Percentiles rank a stretch among this genome's conserved stretches.
These are phyloP conservation scores for Ustilago tritici DNA, from an alignment of 1,284 basidiomycete genomes.

Conservation along the genomic window DNA sequence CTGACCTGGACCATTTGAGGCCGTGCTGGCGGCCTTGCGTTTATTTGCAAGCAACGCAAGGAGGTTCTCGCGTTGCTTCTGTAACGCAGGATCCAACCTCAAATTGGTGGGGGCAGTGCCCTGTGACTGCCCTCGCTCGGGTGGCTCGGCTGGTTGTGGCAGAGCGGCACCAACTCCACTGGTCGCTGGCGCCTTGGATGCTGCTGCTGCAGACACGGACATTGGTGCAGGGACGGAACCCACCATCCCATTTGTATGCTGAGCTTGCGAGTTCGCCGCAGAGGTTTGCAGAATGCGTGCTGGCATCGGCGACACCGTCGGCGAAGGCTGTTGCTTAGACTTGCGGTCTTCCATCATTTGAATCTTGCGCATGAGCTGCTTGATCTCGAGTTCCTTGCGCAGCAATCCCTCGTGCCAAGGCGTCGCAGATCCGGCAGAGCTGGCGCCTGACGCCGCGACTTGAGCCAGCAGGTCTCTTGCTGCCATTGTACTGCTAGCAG, in stretches of 20 bases:
- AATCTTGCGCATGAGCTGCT: conserved; percentile 41
- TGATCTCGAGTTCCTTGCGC: conserved; percentile 50
- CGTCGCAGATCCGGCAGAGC: conserved; percentile 13
- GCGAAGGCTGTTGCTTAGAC: conserved; percentile 23
- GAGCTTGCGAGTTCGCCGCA: not conserved
- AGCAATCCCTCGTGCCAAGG: conserved; percentile 41
- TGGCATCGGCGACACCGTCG: conserved; percentile 24
- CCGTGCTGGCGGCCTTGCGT: conserved; percentile 14
- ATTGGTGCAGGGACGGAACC: not conserved
- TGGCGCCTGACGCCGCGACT: conserved; percentile 5
- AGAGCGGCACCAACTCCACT: not conserved
- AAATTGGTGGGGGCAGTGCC: not conserved
- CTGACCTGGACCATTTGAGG: not conserved
- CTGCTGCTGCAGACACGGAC: not conserved
- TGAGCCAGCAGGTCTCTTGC: conserved; percentile 12
- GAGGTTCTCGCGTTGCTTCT: conserved; percentile 33
- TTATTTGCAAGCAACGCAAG: conserved; percentile 37
- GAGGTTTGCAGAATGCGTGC: not conserved
- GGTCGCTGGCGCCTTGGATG: not conserved
- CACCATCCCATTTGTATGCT: not conserved
- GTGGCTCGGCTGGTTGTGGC: not conserved
- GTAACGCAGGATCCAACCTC: conserved; percentile 33
- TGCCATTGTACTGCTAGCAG: not conserved
- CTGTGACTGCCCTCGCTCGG: too few relatives aligned
- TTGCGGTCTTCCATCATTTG: conserved; percentile 45